A percentile compares a stretch with the other conserved stretches of the same genome.
These are phyloP conservation scores for Thalassia testudinum DNA, from an alignment of 116 monocot genomes.

Conservation along the genomic window DNA sequence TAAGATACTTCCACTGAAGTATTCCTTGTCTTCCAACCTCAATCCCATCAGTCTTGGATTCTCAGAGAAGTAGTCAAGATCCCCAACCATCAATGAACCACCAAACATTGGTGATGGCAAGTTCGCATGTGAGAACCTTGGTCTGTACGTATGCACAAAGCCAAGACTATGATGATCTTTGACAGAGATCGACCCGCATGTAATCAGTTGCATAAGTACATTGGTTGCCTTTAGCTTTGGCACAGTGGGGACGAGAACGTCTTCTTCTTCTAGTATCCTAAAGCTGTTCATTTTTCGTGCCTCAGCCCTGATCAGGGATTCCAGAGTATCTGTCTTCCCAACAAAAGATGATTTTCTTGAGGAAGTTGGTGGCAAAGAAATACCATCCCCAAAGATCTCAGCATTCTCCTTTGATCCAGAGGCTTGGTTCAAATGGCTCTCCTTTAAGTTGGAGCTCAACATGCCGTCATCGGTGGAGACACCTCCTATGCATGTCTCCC, in stretches of 20 bases:
- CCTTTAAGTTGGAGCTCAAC: slow-evolving; percentile 8
- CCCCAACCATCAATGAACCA: slow-evolving; percentile 29
- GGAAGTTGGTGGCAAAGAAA: slow-evolving; percentile 26
- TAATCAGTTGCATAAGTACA: slow-evolving; percentile 79
- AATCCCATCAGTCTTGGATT: slow-evolving; percentile 31
- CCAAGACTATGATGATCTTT: slow-evolving; percentile 62
- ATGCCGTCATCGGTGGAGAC: slow-evolving; percentile 31
- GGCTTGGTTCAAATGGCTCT: background rate
- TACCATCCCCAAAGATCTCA: slow-evolving; percentile 13
- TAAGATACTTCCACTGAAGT: slow-evolving; percentile 85
- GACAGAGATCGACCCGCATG: slow-evolving; percentile 82
- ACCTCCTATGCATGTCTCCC: slow-evolving; percentile 11
- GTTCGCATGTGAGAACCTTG: slow-evolving; percentile 38
- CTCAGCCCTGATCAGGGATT: slow-evolving; percentile 69
- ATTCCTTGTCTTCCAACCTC: slow-evolving; percentile 75
- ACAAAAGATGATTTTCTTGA: slow-evolving; percentile 30
- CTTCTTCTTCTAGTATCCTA: slow-evolving; percentile 59
- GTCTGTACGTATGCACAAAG: slow-evolving; percentile 42
- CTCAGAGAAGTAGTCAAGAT: slow-evolving; percentile 45
- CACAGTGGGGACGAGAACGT: slow-evolving; percentile 26
- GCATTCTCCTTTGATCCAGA: slow-evolving; percentile 11
- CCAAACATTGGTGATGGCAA: slow-evolving; percentile 37
- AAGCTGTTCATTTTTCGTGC: slow-evolving; percentile 40
- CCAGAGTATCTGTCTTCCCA: slow-evolving; percentile 67
- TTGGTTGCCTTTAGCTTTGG: slow-evolving; percentile 51